Conservation (phyloP, 2,329 filamentous ascomycete species). For the Xylaria digitata region DNA sequence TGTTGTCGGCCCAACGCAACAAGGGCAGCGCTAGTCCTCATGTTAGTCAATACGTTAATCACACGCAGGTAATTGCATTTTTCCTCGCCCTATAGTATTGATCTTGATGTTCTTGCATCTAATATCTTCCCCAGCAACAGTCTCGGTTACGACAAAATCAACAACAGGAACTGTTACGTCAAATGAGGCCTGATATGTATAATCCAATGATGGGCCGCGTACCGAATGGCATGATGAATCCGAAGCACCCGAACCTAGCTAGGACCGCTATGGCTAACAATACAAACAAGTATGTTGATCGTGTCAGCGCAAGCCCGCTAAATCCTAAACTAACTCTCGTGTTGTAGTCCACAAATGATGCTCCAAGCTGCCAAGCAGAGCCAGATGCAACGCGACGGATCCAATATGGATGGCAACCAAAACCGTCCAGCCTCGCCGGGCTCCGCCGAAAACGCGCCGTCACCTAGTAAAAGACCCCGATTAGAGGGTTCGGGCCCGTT, state of each 20-base stretch:
- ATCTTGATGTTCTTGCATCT: slow-evolving; percentile 42
- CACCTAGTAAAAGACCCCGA: slow-evolving; percentile 89
- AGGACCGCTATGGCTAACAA: slow-evolving; percentile 84
- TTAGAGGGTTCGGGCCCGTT: slow-evolving; percentile 79
- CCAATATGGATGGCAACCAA: slow-evolving; percentile 85
- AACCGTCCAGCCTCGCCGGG: slow-evolving; percentile 84
- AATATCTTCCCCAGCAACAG: slow-evolving; percentile 64
- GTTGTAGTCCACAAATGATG: slow-evolving; percentile 74
- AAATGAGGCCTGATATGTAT: slow-evolving; percentile 72
- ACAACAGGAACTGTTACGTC: slow-evolving; percentile 80
- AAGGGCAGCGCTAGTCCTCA: slow-evolving; percentile 69
- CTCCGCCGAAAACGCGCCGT: slow-evolving; percentile 87
- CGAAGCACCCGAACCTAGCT: slow-evolving; percentile 72
- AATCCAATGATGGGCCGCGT: slow-evolving; percentile 75
- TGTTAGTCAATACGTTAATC: slow-evolving; percentile 80
- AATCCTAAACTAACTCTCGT: slow-evolving; percentile 37
- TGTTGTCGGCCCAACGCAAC: slow-evolving; percentile 84
- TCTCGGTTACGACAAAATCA: slow-evolving; percentile 79
- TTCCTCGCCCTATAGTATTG: slow-evolving; percentile 25
- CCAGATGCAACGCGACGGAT: slow-evolving; percentile 89
- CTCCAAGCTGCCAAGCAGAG: slow-evolving; percentile 75
- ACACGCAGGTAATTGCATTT: slow-evolving; percentile 77
- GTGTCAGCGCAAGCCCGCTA: not conserved
- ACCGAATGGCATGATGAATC: slow-evolving; percentile 71
- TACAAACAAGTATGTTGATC: slow-evolving; percentile 71